Conservation (phyloP, 495 filamentous ascomycete species). For the Annulohypoxylon nitens region DNA sequence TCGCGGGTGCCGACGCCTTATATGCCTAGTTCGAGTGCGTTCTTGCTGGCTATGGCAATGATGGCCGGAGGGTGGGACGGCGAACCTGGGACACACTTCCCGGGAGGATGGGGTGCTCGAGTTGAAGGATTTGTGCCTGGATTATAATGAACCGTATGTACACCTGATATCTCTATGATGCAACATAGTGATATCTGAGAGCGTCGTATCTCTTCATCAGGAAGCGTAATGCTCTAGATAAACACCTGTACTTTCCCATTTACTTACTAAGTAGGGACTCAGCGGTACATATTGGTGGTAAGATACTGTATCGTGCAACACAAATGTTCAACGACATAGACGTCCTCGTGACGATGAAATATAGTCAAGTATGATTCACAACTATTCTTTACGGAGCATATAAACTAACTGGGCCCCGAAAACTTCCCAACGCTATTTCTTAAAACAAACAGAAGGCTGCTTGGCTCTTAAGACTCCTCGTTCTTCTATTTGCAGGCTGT, state of each 20-base stretch:
- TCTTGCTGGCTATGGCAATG: constrained; percentile 67
- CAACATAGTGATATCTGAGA: not conserved
- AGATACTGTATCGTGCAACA: not conserved
- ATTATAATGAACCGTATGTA: constrained; percentile 25
- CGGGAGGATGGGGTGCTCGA: constrained; percentile 59
- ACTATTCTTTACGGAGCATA: not conserved
- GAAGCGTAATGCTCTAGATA: not conserved
- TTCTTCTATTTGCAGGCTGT: no score
- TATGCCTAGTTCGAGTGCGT: constrained; percentile 62
- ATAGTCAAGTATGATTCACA: not conserved
- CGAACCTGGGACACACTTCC: constrained; percentile 58
- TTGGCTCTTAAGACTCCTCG: no score
- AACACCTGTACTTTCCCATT: no score
- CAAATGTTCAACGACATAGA: not conserved
- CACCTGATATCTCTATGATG: not conserved
- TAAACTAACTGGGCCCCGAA: not conserved
- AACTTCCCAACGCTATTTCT: no score
- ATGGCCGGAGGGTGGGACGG: constrained; percentile 69
- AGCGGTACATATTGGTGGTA: not conserved
- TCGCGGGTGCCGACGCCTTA: constrained; percentile 67
- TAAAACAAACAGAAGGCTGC: no score
- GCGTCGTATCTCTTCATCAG: not conserved
- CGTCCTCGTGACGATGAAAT: not conserved
- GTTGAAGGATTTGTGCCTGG: constrained; percentile 62
- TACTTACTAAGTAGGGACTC: not conserved